These are phyloP conservation scores for Camelina hispida DNA, from an alignment of 345 rosid genomes.

Conservation along the genomic window DNA sequence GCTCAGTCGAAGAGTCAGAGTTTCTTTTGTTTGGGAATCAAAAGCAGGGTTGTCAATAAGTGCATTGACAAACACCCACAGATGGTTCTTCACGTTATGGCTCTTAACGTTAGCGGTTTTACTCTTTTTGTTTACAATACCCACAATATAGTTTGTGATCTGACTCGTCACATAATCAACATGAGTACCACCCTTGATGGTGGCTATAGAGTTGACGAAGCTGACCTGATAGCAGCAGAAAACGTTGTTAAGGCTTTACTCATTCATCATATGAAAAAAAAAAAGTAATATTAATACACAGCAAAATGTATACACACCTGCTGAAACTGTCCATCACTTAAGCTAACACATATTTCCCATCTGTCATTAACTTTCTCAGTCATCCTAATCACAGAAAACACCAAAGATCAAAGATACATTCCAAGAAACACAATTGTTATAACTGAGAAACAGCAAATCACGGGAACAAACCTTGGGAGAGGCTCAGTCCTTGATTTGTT, in stretches of 20 bases:
- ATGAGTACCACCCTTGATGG: slow-evolving; percentile 97
- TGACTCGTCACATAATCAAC: slow-evolving; percentile 93
- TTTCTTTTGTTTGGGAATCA: slow-evolving; percentile 99
- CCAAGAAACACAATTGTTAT: background rate
- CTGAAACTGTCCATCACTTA: slow-evolving; percentile 94
- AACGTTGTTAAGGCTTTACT: background rate
- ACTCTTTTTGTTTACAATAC: slow-evolving; percentile 79
- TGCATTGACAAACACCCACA: slow-evolving; percentile 97
- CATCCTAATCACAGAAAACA: slow-evolving; percentile 51
- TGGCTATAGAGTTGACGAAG: slow-evolving; percentile 86
- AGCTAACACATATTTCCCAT: slow-evolving; percentile 88
- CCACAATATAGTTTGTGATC: slow-evolving; percentile 76
- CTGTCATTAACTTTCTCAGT: slow-evolving; percentile 74
- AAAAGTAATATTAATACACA: background rate
- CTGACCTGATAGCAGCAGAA: slow-evolving; percentile 66
- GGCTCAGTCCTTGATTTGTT: slow-evolving; percentile 46
- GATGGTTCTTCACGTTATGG: slow-evolving; percentile 81
- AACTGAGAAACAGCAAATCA: background rate
- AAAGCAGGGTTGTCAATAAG: slow-evolving; percentile 98
- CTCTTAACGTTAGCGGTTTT: slow-evolving; percentile 80
- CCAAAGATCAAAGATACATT: slow-evolving; percentile 21
- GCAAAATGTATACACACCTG: slow-evolving; percentile 57
- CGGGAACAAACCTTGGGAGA: slow-evolving; percentile 60
- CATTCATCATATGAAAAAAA: background rate
- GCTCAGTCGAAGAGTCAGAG: slow-evolving; percentile 92